Evolutionary conservation across 2,329 filamentous ascomycete species (phyloP).

Genomic region (Aspergillus sp.): DNA sequence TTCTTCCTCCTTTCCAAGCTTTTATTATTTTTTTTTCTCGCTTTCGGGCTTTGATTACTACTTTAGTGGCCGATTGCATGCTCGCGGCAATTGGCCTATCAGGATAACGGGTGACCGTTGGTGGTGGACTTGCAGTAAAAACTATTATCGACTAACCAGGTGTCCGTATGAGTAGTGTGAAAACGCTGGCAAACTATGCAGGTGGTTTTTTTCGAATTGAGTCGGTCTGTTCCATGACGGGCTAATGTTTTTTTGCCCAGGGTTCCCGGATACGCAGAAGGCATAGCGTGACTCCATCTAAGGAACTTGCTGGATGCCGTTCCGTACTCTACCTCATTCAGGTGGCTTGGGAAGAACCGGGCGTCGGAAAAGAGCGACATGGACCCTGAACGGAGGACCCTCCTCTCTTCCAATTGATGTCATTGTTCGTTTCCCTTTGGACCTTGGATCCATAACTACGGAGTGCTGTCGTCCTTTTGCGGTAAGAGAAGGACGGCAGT

Average conservation of each 20-base stretch:
- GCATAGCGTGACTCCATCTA: neutral
- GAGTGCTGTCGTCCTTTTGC: neutral
- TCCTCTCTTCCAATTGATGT: slow-evolving; percentile 1
- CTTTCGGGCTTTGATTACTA: neutral
- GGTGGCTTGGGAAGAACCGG: neutral
- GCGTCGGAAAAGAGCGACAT: neutral
- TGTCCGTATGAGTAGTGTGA: neutral
- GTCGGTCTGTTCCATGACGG: neutral
- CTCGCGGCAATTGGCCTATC: neutral
- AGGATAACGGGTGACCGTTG: neutral
- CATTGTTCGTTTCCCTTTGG: neutral
- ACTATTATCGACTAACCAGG: neutral
- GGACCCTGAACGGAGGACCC: neutral
- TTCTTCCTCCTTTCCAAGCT: neutral
- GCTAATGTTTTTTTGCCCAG: neutral
- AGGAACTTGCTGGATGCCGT: neutral
- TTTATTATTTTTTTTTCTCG: neutral
- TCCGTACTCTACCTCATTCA: neutral
- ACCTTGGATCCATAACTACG: neutral
- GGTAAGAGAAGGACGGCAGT: neutral
- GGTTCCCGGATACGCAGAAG: neutral
- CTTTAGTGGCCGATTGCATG: neutral
- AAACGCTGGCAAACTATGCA: neutral
- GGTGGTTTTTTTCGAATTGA: neutral
- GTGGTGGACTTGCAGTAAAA: neutral